These are phyloP conservation scores for Daldinia decipiens DNA, from an alignment of 495 filamentous ascomycete genomes.

Conservation along the genomic window DNA sequence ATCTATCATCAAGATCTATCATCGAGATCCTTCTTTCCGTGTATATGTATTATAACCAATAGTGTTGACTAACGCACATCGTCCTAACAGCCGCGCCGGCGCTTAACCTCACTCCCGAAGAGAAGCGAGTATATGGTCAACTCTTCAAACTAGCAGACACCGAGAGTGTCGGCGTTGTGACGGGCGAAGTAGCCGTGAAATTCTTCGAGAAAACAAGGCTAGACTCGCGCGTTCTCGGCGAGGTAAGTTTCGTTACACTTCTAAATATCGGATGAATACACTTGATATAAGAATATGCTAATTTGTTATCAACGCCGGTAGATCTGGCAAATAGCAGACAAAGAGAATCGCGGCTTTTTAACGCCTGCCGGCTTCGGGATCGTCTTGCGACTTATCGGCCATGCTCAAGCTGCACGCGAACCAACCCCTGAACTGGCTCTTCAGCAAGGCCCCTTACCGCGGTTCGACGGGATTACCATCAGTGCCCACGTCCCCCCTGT, in stretches of 20 bases:
- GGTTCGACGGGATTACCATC: conserved; percentile 80
- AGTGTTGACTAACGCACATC: conserved; percentile 18
- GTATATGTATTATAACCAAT: not conserved
- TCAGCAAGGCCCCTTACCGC: conserved; percentile 85
- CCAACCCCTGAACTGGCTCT: conserved; percentile 78
- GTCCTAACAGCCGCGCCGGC: conserved; percentile 65
- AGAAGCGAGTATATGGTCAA: conserved; percentile 92
- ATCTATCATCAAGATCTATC: conserved; percentile 13
- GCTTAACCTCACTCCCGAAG: conserved; percentile 88
- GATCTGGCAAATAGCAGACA: conserved; percentile 99
- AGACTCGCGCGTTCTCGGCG: conserved; percentile 82
- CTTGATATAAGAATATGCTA: conserved; percentile 18
- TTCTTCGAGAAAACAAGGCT: conserved; percentile 98
- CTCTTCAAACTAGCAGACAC: conserved; percentile 90
- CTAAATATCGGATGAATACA: not conserved
- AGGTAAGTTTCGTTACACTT: conserved; percentile 65
- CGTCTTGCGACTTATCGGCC: conserved; percentile 91
- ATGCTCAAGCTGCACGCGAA: conserved; percentile 86
- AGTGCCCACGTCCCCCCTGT: conserved; percentile 50
- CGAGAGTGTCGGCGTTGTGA: conserved; percentile 91
- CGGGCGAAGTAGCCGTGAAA: conserved; percentile 93
- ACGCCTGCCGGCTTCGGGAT: conserved; percentile 91
- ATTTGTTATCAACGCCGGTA: conserved; percentile 51
- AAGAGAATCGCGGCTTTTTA: conserved; percentile 92
- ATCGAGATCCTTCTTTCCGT: not conserved